Evolutionary conservation across 129 eudicot genomes (phyloP), one percentile per base, ranked within the genome.

Genomic region (Lactuca sativa): DNA sequence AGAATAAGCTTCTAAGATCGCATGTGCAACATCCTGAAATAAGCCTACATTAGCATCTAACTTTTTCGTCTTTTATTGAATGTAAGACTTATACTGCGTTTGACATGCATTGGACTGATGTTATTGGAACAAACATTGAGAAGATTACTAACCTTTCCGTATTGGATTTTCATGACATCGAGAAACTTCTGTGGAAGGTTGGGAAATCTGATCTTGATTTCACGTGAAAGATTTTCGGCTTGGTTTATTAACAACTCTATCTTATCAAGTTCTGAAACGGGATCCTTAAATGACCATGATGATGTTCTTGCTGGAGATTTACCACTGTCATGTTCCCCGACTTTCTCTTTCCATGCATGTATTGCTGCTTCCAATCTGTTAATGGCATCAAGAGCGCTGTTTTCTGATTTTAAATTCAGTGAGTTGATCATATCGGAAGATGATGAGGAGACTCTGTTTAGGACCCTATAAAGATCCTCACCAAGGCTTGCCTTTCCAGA

Each of bases 1-100:
- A 38, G 99, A 95, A 74, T 95, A 95, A 43, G 99, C 99, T 81
- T 95, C 99, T 54, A 95, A 71, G 62, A 90, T 90, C 9, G 96
- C 84, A 66, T 85, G 93, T 15, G 96, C 99, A 37, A 95, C 74
- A 82, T 95, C 99, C 99, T 95, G 76, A 44, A 70, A 83, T 51
- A 75, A 59, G 14, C 6, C 43, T 16, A 66, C 25, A 59, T 60
- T 10, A 49, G 6, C 15, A 47, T 21, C 36, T 48, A 54, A 49
- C 16, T 32, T 15, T 73, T 48, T 37, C 7, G 6, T 64, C 44
- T 43, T 72, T n/a, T 49, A 52, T 16, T 13, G 9, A 17, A 1
- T 40, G 41, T 0, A 18, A 44, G 9, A 3, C 7, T 9, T 6
- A 40, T n/a, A 37, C 6, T 13, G 37, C 12, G 30, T 25, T 25